These are phyloP conservation scores for Cladosporium halotolerans DNA, from an alignment of 2,329 filamentous ascomycete genomes.

Conservation along the genomic window DNA sequence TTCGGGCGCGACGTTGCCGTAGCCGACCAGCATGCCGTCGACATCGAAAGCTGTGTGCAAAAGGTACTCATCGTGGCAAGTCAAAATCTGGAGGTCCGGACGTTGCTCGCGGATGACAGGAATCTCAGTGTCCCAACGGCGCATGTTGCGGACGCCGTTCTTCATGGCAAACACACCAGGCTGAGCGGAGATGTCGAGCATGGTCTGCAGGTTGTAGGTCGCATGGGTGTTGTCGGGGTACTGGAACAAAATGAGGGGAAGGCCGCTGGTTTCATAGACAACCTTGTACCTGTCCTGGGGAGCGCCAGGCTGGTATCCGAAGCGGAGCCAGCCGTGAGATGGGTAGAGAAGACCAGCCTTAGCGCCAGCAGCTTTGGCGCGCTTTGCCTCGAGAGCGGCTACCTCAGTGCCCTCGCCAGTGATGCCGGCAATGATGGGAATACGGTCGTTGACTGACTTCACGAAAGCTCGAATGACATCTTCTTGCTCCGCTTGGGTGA, in stretches of 20 bases:
- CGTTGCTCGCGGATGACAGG: slow-evolving; percentile 46
- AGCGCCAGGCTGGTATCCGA: slow-evolving; percentile 48
- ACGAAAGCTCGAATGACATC: slow-evolving; percentile 48
- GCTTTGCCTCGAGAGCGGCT: slow-evolving; percentile 46
- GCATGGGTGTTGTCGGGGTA: slow-evolving; percentile 48
- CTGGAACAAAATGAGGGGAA: slow-evolving; percentile 50
- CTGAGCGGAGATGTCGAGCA: slow-evolving; percentile 48
- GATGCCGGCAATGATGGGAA: slow-evolving; percentile 49
- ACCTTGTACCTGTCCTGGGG: slow-evolving; percentile 48
- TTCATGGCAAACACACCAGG: slow-evolving; percentile 53
- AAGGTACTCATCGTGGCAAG: slow-evolving; percentile 50
- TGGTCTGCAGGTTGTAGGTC: slow-evolving; percentile 46
- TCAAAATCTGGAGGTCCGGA: slow-evolving; percentile 46
- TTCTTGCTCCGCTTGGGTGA: slow-evolving; percentile 45
- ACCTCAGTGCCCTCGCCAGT: slow-evolving; percentile 50
- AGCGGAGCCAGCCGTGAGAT: slow-evolving; percentile 50
- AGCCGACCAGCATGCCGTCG: slow-evolving; percentile 50
- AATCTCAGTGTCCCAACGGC: slow-evolving; percentile 52
- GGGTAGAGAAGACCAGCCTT: slow-evolving; percentile 48
- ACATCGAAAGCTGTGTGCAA: slow-evolving; percentile 48
- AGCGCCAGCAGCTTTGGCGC: slow-evolving; percentile 46
- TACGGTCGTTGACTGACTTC: slow-evolving; percentile 45
- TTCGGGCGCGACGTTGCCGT: slow-evolving; percentile 49
- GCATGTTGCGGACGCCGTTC: slow-evolving; percentile 52
- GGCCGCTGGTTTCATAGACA: slow-evolving; percentile 45